Base-by-base conservation (phyloP, 176 grass and related monocot species). In the Alopecurus myosuroides region DNA sequence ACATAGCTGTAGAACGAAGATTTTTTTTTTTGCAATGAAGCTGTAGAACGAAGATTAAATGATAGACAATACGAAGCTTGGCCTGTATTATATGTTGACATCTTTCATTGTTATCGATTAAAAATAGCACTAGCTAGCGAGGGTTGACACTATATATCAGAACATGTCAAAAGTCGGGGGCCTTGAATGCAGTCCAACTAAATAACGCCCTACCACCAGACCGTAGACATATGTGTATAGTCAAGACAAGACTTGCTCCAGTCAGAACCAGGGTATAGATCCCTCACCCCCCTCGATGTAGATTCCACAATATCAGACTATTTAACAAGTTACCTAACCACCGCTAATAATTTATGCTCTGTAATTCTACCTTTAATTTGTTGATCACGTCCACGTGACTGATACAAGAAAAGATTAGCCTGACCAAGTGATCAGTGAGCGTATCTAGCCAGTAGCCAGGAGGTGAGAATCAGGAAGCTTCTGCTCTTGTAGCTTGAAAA, bases 121-220 rank as follows among this genome's bases (percentile, higher is more conserved):
- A 20, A 34, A 51, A 20, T 30, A 75, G 19, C 14, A n/a, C 31
- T 70, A 49, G 29, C 20, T 70, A 53, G 50, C n/a, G 37, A 77
- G 22, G 62, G 78, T 68, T 81, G 78, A 81, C 44, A 37, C 20
- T 49, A 68, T n/a, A n/a, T n/a, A n/a, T 81, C 78, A 81, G 51
- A 81, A 81, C 78, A 68, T 51, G 20, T 3, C 78, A 52, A 50
- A 63, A 67, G 61, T 74, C 56, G 10, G 39, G 56, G 37, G 1
- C 7, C 14, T 60, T 41, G 53, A 58, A 44, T 42, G 40, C 25
- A 31, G 37, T 79, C 58, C 77, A 42, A 79, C 44, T 36, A 63
- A 63, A 63, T 11, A 76, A 52, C 70, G 42, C 63, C 26, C 70
- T 46, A 45, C 23, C 10, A 23, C n/a, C 60, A 5, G 61, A 35